Evolutionary conservation across 2,329 filamentous ascomycete genomes (phyloP).

Genomic region (Raffaelea ambrosiae): DNA sequence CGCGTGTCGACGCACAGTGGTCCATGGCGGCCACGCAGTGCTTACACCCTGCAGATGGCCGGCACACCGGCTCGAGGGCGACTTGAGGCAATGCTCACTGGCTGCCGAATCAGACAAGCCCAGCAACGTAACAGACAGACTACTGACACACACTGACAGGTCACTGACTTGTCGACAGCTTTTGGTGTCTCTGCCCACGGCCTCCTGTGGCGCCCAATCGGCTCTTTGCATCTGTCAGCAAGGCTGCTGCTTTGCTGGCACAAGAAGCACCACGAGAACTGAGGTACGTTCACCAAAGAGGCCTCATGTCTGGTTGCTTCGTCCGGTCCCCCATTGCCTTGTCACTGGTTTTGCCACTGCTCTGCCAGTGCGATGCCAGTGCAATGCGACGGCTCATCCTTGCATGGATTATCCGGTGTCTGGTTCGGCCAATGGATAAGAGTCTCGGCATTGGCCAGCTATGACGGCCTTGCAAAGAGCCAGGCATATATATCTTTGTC

Average conservation of each 20-base stretch:
- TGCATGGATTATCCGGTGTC: too few species aligned
- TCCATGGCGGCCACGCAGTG: not conserved
- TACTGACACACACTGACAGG: not conserved
- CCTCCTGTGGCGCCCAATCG: too few species aligned
- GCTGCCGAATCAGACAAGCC: not conserved
- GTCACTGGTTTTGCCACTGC: too few species aligned
- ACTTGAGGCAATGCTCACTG: too few species aligned
- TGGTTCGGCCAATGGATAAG: too few species aligned
- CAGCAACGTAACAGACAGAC: not conserved
- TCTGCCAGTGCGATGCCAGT: too few species aligned
- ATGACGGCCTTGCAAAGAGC: too few species aligned
- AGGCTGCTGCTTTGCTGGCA: not conserved
- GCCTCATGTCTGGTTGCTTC: not conserved
- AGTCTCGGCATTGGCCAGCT: too few species aligned
- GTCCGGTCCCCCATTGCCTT: too few species aligned
- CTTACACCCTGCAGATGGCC: not conserved
- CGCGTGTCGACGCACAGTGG: too few species aligned
- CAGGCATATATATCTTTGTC: too few species aligned
- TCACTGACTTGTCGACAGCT: not conserved
- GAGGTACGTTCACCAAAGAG: not conserved
- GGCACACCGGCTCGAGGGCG: not conserved
- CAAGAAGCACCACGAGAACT: not conserved
- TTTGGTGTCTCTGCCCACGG: not conserved
- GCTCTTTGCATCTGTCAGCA: slow-evolving; percentile 1
- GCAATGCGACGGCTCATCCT: too few species aligned